Percentiles rank a stretch among this genome's conserved stretches.
phyloP scores from a whole-genome alignment of 768 basidiomycete species.

The Rhodocollybia butyracea region DNA sequence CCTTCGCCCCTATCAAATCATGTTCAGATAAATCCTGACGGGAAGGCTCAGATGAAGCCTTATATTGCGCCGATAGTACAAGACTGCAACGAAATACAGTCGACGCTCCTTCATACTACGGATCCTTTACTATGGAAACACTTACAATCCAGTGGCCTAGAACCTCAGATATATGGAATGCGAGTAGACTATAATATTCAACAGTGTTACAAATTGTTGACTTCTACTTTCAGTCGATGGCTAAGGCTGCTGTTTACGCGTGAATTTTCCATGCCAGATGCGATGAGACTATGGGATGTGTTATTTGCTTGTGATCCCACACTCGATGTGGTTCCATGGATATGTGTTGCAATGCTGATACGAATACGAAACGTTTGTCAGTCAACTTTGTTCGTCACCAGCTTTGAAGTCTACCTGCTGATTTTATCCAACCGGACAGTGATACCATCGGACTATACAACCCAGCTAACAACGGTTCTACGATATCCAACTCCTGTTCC shows the following conservation, averaged over 20 bases:
- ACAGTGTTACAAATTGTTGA: slow-evolving; percentile 9
- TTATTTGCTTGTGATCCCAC: slow-evolving; percentile 85
- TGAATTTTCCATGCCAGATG: slow-evolving; percentile 78
- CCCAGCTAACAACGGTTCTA: slow-evolving; percentile 77
- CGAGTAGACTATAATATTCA: slow-evolving; percentile 36
- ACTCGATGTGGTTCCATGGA: slow-evolving; percentile 76
- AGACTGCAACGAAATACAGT: slow-evolving; percentile 79
- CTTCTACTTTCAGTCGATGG: slow-evolving; percentile 67
- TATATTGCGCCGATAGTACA: slow-evolving; percentile 84
- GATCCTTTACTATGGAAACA: slow-evolving; percentile 78
- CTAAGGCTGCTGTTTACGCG: slow-evolving; percentile 89
- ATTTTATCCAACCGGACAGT: slow-evolving; percentile 43
- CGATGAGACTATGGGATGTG: slow-evolving; percentile 94
- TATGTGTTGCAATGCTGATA: slow-evolving; percentile 93
- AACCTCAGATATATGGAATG: slow-evolving; percentile 98
- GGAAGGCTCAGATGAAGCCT: slow-evolving; percentile 50
- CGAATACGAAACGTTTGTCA: slow-evolving; percentile 86
- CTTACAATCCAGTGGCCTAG: slow-evolving; percentile 78
- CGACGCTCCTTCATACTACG: slow-evolving; percentile 62
- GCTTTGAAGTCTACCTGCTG: not conserved
- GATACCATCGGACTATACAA: slow-evolving; percentile 82
- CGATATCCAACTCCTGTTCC: slow-evolving; percentile 69
- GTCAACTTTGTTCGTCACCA: slow-evolving; percentile 25
- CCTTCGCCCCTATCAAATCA: slow-evolving; percentile 39
- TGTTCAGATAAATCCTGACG: slow-evolving; percentile 41